Conservation (phyloP, 2,329 filamentous ascomycete genomes). For the Fusarium praegraminearum region DNA sequence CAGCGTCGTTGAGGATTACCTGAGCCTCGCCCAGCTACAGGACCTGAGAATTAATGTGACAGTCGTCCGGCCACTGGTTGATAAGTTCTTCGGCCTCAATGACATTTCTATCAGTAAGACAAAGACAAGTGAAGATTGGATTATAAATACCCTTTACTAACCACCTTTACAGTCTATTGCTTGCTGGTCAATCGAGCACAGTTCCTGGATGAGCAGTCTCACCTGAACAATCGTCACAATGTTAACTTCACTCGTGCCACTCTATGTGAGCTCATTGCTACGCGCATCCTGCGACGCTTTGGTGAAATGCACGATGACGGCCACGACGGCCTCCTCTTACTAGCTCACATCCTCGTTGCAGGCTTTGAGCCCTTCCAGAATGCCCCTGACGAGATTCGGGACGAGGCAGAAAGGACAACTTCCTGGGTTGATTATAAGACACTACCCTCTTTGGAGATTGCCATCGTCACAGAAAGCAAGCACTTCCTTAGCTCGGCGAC, state of each 20-base stretch:
- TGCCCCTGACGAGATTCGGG: slow-evolving; percentile 74
- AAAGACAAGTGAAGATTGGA: neutral
- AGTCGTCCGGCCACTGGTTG: slow-evolving; percentile 84
- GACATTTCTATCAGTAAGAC: slow-evolving; percentile 79
- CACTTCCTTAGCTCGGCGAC: slow-evolving; percentile 80
- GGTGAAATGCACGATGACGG: slow-evolving; percentile 81
- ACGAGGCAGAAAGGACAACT: slow-evolving; percentile 64
- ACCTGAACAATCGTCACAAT: slow-evolving; percentile 81
- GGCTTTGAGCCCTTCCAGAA: slow-evolving; percentile 90
- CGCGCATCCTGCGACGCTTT: slow-evolving; percentile 80
- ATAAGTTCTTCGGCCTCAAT: slow-evolving; percentile 81
- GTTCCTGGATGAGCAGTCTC: slow-evolving; percentile 81
- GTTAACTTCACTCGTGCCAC: slow-evolving; percentile 82
- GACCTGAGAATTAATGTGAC: slow-evolving; percentile 85
- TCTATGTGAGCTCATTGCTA: slow-evolving; percentile 84
- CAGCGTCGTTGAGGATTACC: slow-evolving; percentile 71
- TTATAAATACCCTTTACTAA: slow-evolving; percentile 11
- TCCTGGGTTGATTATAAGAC: slow-evolving; percentile 67
- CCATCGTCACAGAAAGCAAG: slow-evolving; percentile 86
- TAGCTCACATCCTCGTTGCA: slow-evolving; percentile 84
- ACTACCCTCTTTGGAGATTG: slow-evolving; percentile 83
- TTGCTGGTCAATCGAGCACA: slow-evolving; percentile 84
- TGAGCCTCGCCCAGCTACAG: slow-evolving; percentile 80
- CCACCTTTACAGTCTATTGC: slow-evolving; percentile 73
- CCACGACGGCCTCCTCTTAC: slow-evolving; percentile 74